Base-by-base conservation (phyloP, 371 early-diverging fungal species). In the Syncephalis plumigaleata region DNA sequence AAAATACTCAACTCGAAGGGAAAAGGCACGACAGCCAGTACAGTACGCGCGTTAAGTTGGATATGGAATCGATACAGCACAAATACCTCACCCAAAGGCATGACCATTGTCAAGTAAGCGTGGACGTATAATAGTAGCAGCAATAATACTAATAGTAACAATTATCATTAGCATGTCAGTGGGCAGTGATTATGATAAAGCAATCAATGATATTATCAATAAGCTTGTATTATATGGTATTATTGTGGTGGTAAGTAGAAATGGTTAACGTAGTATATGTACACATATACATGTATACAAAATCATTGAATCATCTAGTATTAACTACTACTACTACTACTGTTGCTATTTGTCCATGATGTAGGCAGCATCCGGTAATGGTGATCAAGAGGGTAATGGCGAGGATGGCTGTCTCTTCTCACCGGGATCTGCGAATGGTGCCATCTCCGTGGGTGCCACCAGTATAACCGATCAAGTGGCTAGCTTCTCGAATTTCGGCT, bases 321-420 rank as follows among this genome's bases (percentile, higher is more conserved):
- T 15, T 11, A 22, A 20, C n/a, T 31, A 22, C 15, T 25, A 8
- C 38, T 18, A 25, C 17, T 9, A 1, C 9, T 36, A 18, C 4
- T 5, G 21, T 20, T 39, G 81, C 81, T 55, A 73, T 77, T 13
- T 25, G 8, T 13, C n/a, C 9, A 47, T 53, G 9, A 48, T 45
- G n/a, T 13, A 37, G 50, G 81, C 81, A 20, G 93, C 95, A 36
- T 92, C 91, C 5, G 92, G 94, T 5, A 94, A 94, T 70, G 73
- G 71, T 47, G 63, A 71, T 39, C 25, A 37, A 20, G 24, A 13
- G 15, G 47, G 47, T 31, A 43, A 58, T 36, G 53, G 54, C n/a
- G 44, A 52, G 23, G 51, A 71, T 52, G 65, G 71, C 21, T 84
- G 84, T 52, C 48, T 60, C 9, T 70, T 57, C 47, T 77, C 78